These are phyloP conservation scores for Xerocomus potaroensis DNA, from an alignment of 768 basidiomycete species.

Conservation along the genomic window DNA sequence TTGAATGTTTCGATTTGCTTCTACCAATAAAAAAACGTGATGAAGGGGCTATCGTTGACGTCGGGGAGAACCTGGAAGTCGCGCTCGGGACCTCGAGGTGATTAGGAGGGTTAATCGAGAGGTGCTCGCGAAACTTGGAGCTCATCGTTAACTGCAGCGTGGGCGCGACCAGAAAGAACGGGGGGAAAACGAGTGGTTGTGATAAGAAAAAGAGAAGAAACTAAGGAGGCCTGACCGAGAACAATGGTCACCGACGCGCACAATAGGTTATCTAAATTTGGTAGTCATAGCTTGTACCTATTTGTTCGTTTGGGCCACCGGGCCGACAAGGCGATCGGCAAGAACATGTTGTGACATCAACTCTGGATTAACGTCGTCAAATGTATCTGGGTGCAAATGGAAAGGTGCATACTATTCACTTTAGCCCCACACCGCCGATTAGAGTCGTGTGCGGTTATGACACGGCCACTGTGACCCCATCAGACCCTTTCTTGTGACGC, in stretches of 20 bases:
- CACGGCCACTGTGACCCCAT: not conserved
- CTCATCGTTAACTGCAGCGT: slow-evolving; percentile 13
- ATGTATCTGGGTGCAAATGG: not conserved
- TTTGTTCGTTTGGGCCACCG: no score
- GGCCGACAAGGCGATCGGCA: no score
- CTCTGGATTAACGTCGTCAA: not conserved
- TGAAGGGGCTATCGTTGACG: slow-evolving; percentile 34
- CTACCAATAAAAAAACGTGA: slow-evolving; percentile 26
- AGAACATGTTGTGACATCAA: no score
- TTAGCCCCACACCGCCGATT: no score
- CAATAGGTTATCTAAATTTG: slow-evolving; percentile 18
- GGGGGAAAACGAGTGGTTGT: slow-evolving; percentile 9
- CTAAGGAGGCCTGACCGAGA: not conserved
- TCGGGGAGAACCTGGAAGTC: slow-evolving; percentile 42
- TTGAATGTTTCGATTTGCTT: slow-evolving; percentile 10
- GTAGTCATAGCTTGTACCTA: slow-evolving; percentile 6
- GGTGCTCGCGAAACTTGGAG: slow-evolving; percentile 31
- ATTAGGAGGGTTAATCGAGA: slow-evolving; percentile 19
- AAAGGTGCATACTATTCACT: not conserved
- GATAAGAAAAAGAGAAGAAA: slow-evolving; percentile 4
- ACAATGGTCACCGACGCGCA: slow-evolving; percentile 17
- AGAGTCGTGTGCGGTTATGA: not conserved
- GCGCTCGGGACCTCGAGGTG: slow-evolving; percentile 21
- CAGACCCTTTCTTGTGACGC: slow-evolving; percentile 35
- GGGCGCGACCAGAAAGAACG: not conserved